Percentiles rank a stretch among this genome's conserved stretches.
Conservation (phyloP, 2,329 filamentous ascomycete species). For the Trichoderma guizhouense region DNA sequence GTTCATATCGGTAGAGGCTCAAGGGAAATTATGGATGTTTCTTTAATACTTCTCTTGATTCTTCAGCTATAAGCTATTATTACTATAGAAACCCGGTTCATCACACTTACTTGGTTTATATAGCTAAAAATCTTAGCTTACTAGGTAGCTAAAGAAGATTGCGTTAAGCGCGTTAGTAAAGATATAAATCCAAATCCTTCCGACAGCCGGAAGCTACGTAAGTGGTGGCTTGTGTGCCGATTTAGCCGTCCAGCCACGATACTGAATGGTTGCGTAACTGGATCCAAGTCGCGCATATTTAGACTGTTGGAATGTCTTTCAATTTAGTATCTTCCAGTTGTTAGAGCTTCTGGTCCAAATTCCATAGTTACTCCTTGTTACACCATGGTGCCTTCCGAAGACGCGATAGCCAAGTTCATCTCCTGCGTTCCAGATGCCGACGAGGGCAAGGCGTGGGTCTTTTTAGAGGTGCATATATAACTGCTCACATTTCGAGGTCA, state of each 20-base stretch:
- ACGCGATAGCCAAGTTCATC: not conserved
- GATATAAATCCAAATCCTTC: too few relatives aligned
- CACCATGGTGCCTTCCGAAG: not conserved
- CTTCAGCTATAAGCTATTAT: not conserved
- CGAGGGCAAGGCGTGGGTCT: not conserved
- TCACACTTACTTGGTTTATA: too few relatives aligned
- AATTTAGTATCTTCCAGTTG: not conserved
- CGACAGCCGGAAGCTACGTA: too few relatives aligned
- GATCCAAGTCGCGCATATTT: not conserved
- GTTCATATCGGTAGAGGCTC: not conserved
- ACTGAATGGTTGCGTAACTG: not conserved
- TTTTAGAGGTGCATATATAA: not conserved
- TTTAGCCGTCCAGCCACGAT: not conserved
- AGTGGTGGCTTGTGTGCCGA: not conserved
- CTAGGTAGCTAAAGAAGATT: too few relatives aligned
- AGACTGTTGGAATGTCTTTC: not conserved
- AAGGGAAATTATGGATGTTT: not conserved
- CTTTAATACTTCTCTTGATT: not conserved
- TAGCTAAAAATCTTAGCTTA: too few relatives aligned
- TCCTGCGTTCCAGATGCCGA: not conserved
- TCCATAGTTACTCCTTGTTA: not conserved
- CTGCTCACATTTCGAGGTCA: not conserved
- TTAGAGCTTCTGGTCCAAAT: not conserved
- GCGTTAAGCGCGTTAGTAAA: too few relatives aligned
- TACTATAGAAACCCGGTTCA: too few relatives aligned